These are phyloP conservation scores for Naganishia sp. DNA, from an alignment of 1,284 basidiomycete genomes.

Conservation along the genomic window DNA sequence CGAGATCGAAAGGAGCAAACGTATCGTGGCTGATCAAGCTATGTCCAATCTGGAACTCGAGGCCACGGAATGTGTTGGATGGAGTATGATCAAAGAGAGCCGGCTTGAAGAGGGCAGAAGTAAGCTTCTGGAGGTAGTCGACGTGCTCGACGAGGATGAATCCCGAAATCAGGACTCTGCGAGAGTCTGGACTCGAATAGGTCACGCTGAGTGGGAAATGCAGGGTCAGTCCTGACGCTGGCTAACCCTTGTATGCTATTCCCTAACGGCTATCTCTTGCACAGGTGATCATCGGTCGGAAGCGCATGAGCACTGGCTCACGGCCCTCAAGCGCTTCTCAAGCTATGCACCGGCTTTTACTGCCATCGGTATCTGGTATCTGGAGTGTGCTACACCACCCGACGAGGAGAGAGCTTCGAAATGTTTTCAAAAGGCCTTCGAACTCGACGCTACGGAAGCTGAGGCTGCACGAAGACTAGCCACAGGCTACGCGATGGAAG, in stretches of 20 bases:
- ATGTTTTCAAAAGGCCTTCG: slow-evolving; percentile 98
- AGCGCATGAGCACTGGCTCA: slow-evolving; percentile 79
- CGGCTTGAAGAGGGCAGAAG: slow-evolving; percentile 60
- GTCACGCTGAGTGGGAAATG: slow-evolving; percentile 73
- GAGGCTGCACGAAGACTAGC: slow-evolving; percentile 82
- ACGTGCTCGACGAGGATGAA: slow-evolving; percentile 61
- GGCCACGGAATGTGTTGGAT: slow-evolving; percentile 78
- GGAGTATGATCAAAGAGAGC: slow-evolving; percentile 72
- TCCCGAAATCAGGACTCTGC: slow-evolving; percentile 61
- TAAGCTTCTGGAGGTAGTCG: slow-evolving; percentile 64
- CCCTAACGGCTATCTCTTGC: neutral
- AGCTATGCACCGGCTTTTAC: slow-evolving; percentile 90
- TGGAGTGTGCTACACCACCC: slow-evolving; percentile 67
- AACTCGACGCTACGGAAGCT: slow-evolving; percentile 85
- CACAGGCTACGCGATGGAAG: slow-evolving; percentile 85
- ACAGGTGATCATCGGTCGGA: slow-evolving; percentile 58
- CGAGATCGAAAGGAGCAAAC: slow-evolving; percentile 46
- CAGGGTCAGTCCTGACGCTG: slow-evolving; percentile 59
- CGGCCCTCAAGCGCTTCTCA: slow-evolving; percentile 72
- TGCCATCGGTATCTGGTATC: slow-evolving; percentile 87
- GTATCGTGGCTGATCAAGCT: slow-evolving; percentile 45
- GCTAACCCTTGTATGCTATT: neutral
- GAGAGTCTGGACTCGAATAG: slow-evolving; percentile 80
- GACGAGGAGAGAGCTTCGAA: slow-evolving; percentile 85
- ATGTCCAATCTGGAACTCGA: slow-evolving; percentile 55